These are phyloP conservation scores for Arthrobotrys conoides DNA, from an alignment of 2,329 filamentous ascomycete species.

Conservation along the genomic window DNA sequence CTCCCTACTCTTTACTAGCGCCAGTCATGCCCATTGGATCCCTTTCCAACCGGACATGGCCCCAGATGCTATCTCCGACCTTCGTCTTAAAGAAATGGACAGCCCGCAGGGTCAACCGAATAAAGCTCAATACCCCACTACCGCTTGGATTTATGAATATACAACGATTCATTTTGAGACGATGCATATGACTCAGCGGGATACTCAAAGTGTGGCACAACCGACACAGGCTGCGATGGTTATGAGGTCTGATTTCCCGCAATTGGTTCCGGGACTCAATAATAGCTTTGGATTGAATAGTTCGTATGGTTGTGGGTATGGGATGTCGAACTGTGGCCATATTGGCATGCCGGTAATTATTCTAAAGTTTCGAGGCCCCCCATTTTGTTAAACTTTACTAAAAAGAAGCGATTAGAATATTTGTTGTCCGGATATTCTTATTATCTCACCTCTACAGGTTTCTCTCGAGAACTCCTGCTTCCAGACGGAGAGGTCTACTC, in stretches of 20 bases:
- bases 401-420: not conserved
- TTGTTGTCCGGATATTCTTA: slow-evolving; percentile 48
- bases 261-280: not conserved
- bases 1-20: slow-evolving; percentile 26
- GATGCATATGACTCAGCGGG: not conserved
- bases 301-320: slow-evolving; percentile 14
- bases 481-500: not conserved
- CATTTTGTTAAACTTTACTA: not conserved
- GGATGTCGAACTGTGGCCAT: slow-evolving; percentile 26
- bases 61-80: not conserved
- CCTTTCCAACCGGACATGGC: not conserved
- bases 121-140: not conserved
- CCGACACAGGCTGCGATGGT: not conserved
- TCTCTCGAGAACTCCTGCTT: slow-evolving; percentile 47
- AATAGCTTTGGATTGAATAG: not conserved
- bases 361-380: not conserved
- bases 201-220: not conserved
- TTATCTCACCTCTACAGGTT: slow-evolving; percentile 34
- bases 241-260: not conserved
- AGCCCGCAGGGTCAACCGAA: not conserved
- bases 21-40: slow-evolving; percentile 30
- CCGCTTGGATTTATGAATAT: not conserved
- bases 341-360: slow-evolving; percentile 29
- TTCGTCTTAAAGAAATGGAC: not conserved
- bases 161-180: not conserved